Conservation (phyloP, 768 basidiomycete genomes). For the Lentinula boryana region DNA sequence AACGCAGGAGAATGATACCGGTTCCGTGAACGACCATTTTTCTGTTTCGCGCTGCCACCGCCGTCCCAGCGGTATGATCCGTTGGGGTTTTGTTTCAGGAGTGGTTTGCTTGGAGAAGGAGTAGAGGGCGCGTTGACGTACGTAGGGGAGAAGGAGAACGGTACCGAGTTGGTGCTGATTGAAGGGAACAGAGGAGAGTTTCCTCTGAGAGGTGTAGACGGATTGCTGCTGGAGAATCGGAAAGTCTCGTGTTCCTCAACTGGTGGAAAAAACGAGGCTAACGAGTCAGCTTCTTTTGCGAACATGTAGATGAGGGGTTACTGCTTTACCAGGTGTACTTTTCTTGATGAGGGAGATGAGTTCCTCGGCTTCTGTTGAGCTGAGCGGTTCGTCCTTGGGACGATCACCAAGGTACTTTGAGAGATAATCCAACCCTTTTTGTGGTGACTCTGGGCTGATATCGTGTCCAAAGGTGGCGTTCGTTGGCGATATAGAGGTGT, state of each 20-base stretch:
- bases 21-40: conserved; percentile 42
- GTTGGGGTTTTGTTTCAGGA: conserved; percentile 66
- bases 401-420: neutral
- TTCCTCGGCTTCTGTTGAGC: conserved; percentile 46
- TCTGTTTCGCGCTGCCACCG: conserved; percentile 61
- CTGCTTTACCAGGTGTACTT: conserved; percentile 38
- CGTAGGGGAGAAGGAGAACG: conserved; percentile 16
- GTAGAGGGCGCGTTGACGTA: conserved; percentile 15
- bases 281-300: conserved; percentile 1
- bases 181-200: conserved; percentile 24
- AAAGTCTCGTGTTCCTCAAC: conserved; percentile 46
- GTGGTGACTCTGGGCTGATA: conserved; percentile 1
- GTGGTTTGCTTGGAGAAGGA: conserved; percentile 38
- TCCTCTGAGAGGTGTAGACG: conserved; percentile 31
- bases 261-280: conserved; percentile 4
- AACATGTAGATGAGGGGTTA: neutral
- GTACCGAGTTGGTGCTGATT: conserved; percentile 12
- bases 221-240: conserved; percentile 52
- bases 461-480: neutral
- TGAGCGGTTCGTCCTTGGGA: conserved; percentile 34
- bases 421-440: conserved; percentile 16
- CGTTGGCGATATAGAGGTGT: neutral
- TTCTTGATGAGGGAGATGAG: conserved; percentile 50
- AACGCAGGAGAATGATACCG: conserved; percentile 74
- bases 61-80: conserved; percentile 71